Conservation (phyloP, 2,329 filamentous ascomycete species). For the Phaeophleospora eucalypticola region DNA sequence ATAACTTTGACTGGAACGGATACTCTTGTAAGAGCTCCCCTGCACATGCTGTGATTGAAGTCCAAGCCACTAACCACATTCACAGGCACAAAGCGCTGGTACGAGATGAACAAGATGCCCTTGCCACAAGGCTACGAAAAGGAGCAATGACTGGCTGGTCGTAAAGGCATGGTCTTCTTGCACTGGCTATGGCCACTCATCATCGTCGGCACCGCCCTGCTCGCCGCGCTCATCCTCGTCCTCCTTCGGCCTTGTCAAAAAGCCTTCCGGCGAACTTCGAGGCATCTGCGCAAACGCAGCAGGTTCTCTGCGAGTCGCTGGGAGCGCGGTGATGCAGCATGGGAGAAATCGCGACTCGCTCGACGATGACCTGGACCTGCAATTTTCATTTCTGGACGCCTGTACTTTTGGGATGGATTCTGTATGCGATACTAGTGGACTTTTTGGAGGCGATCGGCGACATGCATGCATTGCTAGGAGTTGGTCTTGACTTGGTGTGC, state of each 20-base stretch:
- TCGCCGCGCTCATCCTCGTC: constrained; percentile 12
- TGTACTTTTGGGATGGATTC: too few relatives aligned
- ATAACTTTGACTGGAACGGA: constrained; percentile 99
- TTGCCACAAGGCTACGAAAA: constrained; percentile 83
- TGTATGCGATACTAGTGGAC: too few relatives aligned
- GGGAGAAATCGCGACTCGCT: background rate
- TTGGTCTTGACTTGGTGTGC: too few relatives aligned
- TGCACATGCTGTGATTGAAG: background rate
- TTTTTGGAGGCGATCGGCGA: too few relatives aligned
- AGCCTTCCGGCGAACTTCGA: constrained; percentile 1
- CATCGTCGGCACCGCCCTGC: constrained; percentile 9
- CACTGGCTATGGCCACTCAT: constrained; percentile 19
- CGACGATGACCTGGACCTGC: too few relatives aligned
- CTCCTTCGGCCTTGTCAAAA: constrained; percentile 10
- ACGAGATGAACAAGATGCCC: constrained; percentile 71
- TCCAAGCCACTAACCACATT: constrained; percentile 3
- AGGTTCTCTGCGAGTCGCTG: constrained; percentile 6
- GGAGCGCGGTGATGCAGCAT: background rate
- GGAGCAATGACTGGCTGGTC: constrained; percentile 32
- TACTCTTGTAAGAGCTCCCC: constrained; percentile 76
- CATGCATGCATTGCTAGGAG: too few relatives aligned
- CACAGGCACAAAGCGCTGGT: constrained; percentile 78
- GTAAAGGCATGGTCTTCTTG: constrained; percentile 19
- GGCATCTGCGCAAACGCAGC: background rate
- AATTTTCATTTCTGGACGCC: too few relatives aligned